Percentiles rank a stretch among this genome's conserved stretches.
Conservation (phyloP, 2,329 filamentous ascomycete genomes). For the Helicocarpus griseus region DNA sequence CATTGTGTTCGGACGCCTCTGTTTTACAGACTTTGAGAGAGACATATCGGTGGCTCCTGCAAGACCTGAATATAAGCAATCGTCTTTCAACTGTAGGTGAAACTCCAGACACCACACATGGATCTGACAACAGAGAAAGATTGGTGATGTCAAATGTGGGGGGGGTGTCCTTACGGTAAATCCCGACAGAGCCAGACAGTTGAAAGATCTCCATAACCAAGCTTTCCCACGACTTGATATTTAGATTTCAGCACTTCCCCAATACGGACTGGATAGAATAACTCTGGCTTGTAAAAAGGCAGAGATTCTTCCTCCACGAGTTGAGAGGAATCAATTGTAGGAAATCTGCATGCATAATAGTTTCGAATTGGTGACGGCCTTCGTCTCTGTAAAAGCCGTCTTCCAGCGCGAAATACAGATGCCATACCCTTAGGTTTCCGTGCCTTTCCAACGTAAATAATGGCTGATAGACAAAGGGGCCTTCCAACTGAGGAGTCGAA, state of each 20-base stretch:
- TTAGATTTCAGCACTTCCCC: not conserved
- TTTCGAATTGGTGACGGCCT: too few species aligned
- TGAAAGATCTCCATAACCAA: not conserved
- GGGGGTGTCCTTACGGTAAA: slow-evolving; percentile 1
- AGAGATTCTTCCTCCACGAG: not conserved
- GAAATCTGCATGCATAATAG: too few species aligned
- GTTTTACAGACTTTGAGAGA: not conserved
- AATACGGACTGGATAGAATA: not conserved
- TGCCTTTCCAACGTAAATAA: too few species aligned
- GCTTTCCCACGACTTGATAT: not conserved
- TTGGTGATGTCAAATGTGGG: too few species aligned
- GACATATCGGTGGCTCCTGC: not conserved
- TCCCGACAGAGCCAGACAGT: not conserved
- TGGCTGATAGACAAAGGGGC: too few species aligned
- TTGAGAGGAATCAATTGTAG: not conserved
- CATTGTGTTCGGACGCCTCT: not conserved
- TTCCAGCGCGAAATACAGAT: too few species aligned
- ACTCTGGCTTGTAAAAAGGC: not conserved
- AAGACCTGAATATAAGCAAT: not conserved
- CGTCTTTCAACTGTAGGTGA: too few species aligned
- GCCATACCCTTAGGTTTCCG: too few species aligned
- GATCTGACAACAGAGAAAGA: too few species aligned
- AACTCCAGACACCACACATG: too few species aligned
- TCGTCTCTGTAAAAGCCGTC: too few species aligned
- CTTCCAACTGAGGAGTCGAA: too few species aligned